These are phyloP conservation scores for Aspergillus fischeri DNA, from an alignment of 2,329 filamentous ascomycete species.

Conservation along the genomic window DNA sequence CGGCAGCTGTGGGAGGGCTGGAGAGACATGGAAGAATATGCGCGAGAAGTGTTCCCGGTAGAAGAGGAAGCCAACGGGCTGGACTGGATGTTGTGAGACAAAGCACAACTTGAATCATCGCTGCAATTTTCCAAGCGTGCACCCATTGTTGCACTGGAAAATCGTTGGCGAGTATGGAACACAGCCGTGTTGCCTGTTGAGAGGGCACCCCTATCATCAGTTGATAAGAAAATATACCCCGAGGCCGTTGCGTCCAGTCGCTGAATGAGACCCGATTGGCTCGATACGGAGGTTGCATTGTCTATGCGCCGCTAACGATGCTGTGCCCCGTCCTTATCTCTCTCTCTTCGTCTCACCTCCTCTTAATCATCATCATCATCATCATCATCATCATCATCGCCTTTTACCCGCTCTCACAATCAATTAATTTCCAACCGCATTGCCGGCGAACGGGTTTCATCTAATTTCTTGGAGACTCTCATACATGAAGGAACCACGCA, in stretches of 20 bases:
- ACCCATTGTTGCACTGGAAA: constrained; percentile 13
- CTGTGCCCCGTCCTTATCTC: constrained; percentile 5
- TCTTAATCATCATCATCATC: neutral
- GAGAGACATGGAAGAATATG: constrained; percentile 88
- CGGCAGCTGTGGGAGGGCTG: constrained; percentile 87
- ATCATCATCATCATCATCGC: neutral
- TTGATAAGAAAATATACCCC: neutral
- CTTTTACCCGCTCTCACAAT: neutral
- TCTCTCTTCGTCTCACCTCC: constrained; percentile 1
- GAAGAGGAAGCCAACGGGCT: constrained; percentile 93
- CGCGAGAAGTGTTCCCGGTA: constrained; percentile 85
- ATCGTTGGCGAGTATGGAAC: constrained; percentile 22
- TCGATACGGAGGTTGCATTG: constrained; percentile 6
- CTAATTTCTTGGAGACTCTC: constrained; percentile 16
- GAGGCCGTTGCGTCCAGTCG: neutral
- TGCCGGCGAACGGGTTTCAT: constrained; percentile 20
- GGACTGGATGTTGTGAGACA: constrained; percentile 71
- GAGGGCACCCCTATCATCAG: neutral
- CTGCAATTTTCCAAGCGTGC: constrained; percentile 2
- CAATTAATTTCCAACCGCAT: constrained; percentile 10
- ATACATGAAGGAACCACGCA: constrained; percentile 4
- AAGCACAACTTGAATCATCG: constrained; percentile 10
- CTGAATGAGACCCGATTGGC: constrained; percentile 3
- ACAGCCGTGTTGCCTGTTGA: neutral
- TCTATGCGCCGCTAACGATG: constrained; percentile 9